Base-by-base conservation (phyloP, 495 filamentous ascomycete genomes). In the Talaromyces borbonicus region DNA sequence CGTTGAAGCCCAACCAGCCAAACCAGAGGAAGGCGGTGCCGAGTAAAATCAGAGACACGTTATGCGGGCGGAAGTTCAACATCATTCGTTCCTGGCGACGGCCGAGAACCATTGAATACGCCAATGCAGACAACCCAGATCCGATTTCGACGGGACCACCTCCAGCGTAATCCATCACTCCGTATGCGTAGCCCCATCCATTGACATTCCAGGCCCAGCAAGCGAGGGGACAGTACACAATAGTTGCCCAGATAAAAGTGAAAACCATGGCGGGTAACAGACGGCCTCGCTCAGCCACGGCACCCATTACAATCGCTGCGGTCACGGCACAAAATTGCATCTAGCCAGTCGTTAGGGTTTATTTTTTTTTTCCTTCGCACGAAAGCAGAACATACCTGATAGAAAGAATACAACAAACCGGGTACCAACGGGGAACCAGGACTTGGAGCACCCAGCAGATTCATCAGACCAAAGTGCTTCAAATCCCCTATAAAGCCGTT, bases 21-120 rank as follows among this genome's bases (percentile, higher is more conserved):
- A 97, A 95, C 90, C 90, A 97, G 38, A 98, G 84, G 59, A 98
- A 78, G 46, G 93, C 77, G 7, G 92, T 97, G 38, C 92, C 92
- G 54, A 98, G 82, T 7, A 90, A 85, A 62, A 98, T 97, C 53
- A 97, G 74, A 6, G 92, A 96, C 54, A 97, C 90, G 69, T 97
- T 98, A 78, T 98, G 92, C 1, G 92, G 93, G 43, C 87, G 82
- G 75, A 81, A 81, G 59, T 94, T 87, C 61, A 96, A 76, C 83
- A 97, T 94, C 92, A 97, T 96, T 75, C 89, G 93, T 73, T 97
- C 92, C 70, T 96, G 92, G 44, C 93, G 87, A 53, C 89, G 85
- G 46, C 93, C 93, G 45, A 97, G 83, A 30, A 97, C 85, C 81
- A 87, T 80, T 12, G 88, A 94, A 69, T 97, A 98, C 43, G 92